Conservation (phyloP, 192 early-diverging fungal species). For the Umbelopsis sp. region DNA sequence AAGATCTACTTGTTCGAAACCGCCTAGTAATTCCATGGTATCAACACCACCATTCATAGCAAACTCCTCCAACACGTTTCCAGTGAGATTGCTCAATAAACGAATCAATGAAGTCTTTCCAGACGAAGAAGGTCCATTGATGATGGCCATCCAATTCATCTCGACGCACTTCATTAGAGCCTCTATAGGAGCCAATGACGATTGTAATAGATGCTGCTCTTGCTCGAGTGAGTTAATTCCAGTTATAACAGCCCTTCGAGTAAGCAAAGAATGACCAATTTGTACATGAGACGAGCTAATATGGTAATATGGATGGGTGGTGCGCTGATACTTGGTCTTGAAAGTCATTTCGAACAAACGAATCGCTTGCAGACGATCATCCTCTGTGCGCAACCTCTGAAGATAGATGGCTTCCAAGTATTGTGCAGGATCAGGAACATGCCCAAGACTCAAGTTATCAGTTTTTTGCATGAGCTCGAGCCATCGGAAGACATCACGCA, state of each 20-base stretch:
- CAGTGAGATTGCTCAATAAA: slow-evolving; percentile 77
- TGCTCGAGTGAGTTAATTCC: slow-evolving; percentile 39
- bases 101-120: slow-evolving; percentile 92
- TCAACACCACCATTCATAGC: slow-evolving; percentile 95
- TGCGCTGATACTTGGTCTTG: slow-evolving; percentile 39
- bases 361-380: slow-evolving; percentile 68
- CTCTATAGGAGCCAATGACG: slow-evolving; percentile 67
- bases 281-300: slow-evolving; percentile 53
- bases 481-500: slow-evolving; percentile 97
- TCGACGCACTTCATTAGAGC: slow-evolving; percentile 86
- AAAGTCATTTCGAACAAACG: slow-evolving; percentile 61
- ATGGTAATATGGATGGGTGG: slow-evolving; percentile 47
- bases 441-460: slow-evolving; percentile 32
- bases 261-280: slow-evolving; percentile 64
- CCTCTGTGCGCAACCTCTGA: slow-evolving; percentile 84
- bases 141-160: slow-evolving; percentile 88
- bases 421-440: slow-evolving; percentile 57
- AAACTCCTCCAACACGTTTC: slow-evolving; percentile 88
- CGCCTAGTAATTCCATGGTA: slow-evolving; percentile 93
- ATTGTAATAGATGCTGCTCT: slow-evolving; percentile 67
- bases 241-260: slow-evolving; percentile 38
- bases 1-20: slow-evolving; percentile 95
- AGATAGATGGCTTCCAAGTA: slow-evolving; percentile 85
- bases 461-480: slow-evolving; percentile 74
- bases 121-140: slow-evolving; percentile 80